These are phyloP conservation scores for Pholiota molesta DNA, from an alignment of 768 basidiomycete species.

Conservation along the genomic window DNA sequence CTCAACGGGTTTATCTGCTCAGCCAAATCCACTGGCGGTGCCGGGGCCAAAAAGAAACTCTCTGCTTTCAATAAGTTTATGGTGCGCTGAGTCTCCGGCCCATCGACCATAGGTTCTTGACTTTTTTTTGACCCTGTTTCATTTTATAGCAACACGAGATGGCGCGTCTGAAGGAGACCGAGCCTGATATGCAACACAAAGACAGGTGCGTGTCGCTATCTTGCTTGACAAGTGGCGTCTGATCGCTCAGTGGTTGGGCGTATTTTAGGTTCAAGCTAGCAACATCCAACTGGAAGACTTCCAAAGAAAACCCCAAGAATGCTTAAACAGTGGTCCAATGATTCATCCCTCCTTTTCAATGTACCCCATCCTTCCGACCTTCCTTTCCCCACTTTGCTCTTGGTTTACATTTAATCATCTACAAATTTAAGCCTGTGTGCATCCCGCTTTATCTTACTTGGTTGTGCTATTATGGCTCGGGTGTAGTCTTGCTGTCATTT, in stretches of 20 bases:
- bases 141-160: constrained; percentile 68
- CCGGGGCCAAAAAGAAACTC: constrained; percentile 58
- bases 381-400: constrained; percentile 12
- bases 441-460: constrained; percentile 27
- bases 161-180: constrained; percentile 74
- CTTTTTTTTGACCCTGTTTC: constrained; percentile 4
- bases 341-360: background rate
- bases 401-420: constrained; percentile 13
- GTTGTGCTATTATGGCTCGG: constrained; percentile 29
- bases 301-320: constrained; percentile 64
- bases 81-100: constrained; percentile 32
- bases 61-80: constrained; percentile 80
- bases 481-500: constrained; percentile 26
- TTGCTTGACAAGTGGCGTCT: background rate
- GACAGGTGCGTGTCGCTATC: constrained; percentile 55
- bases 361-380: background rate
- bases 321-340: constrained; percentile 22
- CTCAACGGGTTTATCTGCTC: constrained; percentile 22
- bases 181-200: constrained; percentile 73
- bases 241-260: background rate
- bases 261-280: constrained; percentile 67
- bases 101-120: background rate
- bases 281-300: constrained; percentile 77
- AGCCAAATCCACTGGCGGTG: constrained; percentile 58
- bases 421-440: constrained; percentile 16